Base-by-base conservation (phyloP, 768 basidiomycete species). In the Mycena kentingensis region DNA sequence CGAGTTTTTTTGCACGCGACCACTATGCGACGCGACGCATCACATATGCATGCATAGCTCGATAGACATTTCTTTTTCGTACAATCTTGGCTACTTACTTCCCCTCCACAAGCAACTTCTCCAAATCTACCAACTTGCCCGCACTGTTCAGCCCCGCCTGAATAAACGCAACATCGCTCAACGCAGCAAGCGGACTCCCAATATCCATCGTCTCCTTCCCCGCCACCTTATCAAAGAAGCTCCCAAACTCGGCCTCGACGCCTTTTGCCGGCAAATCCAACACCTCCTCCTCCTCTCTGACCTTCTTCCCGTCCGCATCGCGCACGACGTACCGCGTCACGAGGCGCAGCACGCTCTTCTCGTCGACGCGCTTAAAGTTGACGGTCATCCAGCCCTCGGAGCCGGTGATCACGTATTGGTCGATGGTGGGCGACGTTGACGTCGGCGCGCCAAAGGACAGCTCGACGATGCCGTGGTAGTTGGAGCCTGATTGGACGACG, bases 91-190 rank as follows among this genome's bases (percentile, higher is more conserved):
- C 37, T 38, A 8, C n/a, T 51, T 29, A 60, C 51, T 60, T 55
- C n/a, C 58, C 54, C 22, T 55, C 58, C 3, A 60, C 54, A 39
- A 70, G 61, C 27, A 79, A 59, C 51, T 72, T 73, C 46, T 65
- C 63, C 42, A 93, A 69, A 66, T 87, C 81, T 3, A 92, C 75
- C 31, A 78, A 65, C 52, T 72, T 61, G 5, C 89, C 89, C 18
- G 78, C 69, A 59, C 85, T 87, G 31, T 79, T 84, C 72, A 93
- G 70, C 25, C 80, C 81, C 24, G 87, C 90, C 71, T 95, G 77
- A 53, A 95, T 86, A 61, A 92, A 74, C 24, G 87, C 88, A 25
- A 94, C 83, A 65, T 94, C 92, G 55, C 72, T 71, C 55, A 95
- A 67, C 26, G 90, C 83, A 16, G 72, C 80, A 29, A 74, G 66